Evolutionary conservation across 352 stramenopile species (phyloP).

Genomic region (Globisporangium abappressorium): DNA sequence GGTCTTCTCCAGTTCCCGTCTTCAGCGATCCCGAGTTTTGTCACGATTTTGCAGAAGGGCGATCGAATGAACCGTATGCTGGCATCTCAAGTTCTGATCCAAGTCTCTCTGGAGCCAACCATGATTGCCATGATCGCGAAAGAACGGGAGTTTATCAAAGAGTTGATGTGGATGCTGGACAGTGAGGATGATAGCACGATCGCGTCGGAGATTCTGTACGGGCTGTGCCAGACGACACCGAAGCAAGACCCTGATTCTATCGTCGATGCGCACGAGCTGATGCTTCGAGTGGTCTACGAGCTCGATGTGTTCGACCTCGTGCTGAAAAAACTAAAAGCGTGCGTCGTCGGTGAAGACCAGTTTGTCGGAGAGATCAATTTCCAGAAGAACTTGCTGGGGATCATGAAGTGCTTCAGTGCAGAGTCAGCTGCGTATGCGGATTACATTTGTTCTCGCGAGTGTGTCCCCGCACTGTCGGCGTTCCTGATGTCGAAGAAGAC

Average conservation of each 20-base stretch:
- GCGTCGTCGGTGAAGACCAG: slow-evolving; percentile 58
- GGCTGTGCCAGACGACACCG: slow-evolving; percentile 52
- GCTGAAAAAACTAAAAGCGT: slow-evolving; percentile 67
- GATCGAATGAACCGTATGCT: slow-evolving; percentile 69
- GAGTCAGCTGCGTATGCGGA: slow-evolving; percentile 51
- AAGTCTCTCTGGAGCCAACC: slow-evolving; percentile 56
- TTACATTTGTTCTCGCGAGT: slow-evolving; percentile 56
- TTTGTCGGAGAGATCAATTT: slow-evolving; percentile 79
- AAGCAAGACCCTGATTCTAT: slow-evolving; percentile 20
- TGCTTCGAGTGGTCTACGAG: slow-evolving; percentile 59
- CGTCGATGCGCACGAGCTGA: slow-evolving; percentile 31
- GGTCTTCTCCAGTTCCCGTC: slow-evolving; percentile 54
- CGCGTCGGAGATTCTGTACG: slow-evolving; percentile 71
- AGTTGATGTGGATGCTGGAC: slow-evolving; percentile 72
- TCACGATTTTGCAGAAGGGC: slow-evolving; percentile 55
- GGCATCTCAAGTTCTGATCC: slow-evolving; percentile 65
- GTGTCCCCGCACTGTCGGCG: slow-evolving; percentile 45
- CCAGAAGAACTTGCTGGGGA: slow-evolving; percentile 70
- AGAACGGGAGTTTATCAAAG: slow-evolving; percentile 59
- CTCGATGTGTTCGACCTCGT: slow-evolving; percentile 63
- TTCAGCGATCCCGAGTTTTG: slow-evolving; percentile 54
- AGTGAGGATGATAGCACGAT: slow-evolving; percentile 67
- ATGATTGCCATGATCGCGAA: slow-evolving; percentile 50
- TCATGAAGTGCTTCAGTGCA: slow-evolving; percentile 74
- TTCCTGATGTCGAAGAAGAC: slow-evolving; percentile 74